Evolutionary conservation across 805 yeast genomes (phyloP), one percentile per base, ranked within the genome.

Genomic region (Kazachstania psychrophila): DNA sequence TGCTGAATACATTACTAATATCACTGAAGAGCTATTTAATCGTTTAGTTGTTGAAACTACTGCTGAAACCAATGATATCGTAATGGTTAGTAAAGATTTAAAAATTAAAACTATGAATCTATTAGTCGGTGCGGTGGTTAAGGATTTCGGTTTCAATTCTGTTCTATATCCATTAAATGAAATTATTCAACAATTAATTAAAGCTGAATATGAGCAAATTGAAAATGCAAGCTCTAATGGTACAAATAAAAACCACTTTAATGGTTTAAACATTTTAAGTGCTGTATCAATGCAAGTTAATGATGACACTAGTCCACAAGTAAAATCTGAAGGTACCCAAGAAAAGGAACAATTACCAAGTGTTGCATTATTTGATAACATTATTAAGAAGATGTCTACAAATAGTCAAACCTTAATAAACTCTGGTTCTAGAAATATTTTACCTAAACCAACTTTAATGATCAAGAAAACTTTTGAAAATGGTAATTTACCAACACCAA

Each of bases 141-240:
- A 75, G 43, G 94, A 84, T 56, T 84, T 78, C 61, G 94, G 94
- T 1, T 84, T 84, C 53, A 87, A 85, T 49, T 53, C 69, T 3
- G 67, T 78, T n/a, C 60, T 81, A 39, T 68, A 68, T 40, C 78
- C 82, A 3, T 56, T 85, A 19, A 72, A 83, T 43, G 89, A 81
- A 45, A 68, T 82, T 2, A 72, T 46, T 9, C 39, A 37, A 10
- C 33, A 25, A 13, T 8, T 39, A 13, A 28, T 39, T 10, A 28
- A 27, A 15, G 15, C 28, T 19, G 25, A 24, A 23, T 16, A 13
- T 15, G 5, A 28, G 12, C 15, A 14, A 10, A 15, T 8, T 10
- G 36, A 28, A 13, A 13, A 17, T 24, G 17, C 19, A 23, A 12
- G 9, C 25, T 11, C 14, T 14, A 37, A 10, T 17, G 13, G 13